Evolutionary conservation across 176 grass and related monocot genomes (phyloP), one percentile per base, ranked within the genome.

Genomic region (Cenchrus fungigraminus): DNA sequence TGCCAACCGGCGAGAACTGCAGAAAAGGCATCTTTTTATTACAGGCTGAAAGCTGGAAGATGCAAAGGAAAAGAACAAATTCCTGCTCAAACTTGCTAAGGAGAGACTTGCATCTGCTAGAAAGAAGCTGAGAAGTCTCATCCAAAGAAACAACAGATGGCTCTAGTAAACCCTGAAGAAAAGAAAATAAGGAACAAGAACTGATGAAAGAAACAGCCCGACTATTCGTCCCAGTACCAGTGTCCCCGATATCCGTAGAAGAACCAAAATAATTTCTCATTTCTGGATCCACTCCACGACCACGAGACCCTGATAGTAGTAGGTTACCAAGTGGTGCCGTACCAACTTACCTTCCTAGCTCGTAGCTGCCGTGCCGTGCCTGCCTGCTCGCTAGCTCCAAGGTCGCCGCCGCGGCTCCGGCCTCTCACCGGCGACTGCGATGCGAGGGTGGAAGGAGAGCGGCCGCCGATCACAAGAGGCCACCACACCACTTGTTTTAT

Each of bases 401-500:
- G 66, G 32, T 50, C 5, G 63, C 79, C 17, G 79, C 15, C 52
- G 25, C 12, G 42, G 53, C 71, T 5, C 8, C 2, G 3, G 0
- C 4, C 5, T 29, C 57, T 3, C 5, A 9, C 64, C 12, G 6
- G 10, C 12, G 44, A 14, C 45, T 17, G 19, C n/a, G 37, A 40
- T 40, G 37, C 3, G n/a, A 65, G 65, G 16, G 4, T 15, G 46
- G 28, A 53, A 44, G 43, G 12, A 44, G 49, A 12, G 68, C 8
- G 73, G 42, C 79, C 63, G 53, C 29, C 67, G 79, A 87, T 82
- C 85, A 67, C 50, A 14, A 9, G 1, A 51, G 45, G 42, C 40
- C 63, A 44, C 79, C 61, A 71, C 79, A 44, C 79, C 61, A 71
- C 79, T 77, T 69, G 72, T 70, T 76, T 76, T 9, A 70, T 82